A percentile compares a stretch with the other conserved stretches of the same genome.
Evolutionary conservation across 2,329 filamentous ascomycete genomes (phyloP).

Genomic region (Fusarium lateritium): DNA sequence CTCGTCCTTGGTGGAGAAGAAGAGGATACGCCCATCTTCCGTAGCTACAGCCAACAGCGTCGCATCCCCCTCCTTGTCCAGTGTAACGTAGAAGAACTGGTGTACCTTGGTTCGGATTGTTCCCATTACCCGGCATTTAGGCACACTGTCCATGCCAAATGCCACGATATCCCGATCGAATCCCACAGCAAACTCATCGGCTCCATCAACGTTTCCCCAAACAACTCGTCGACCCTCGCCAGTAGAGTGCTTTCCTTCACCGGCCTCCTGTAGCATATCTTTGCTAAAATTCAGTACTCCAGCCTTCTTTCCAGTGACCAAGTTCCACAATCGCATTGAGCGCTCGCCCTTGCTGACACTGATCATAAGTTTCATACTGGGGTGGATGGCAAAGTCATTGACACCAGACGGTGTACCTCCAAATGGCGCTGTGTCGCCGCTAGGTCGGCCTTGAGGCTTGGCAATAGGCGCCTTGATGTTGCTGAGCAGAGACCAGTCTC

Average conservation of each 20-base stretch:
- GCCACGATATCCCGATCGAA: constrained; percentile 90
- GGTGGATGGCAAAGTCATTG: constrained; percentile 95
- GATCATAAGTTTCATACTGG: constrained; percentile 96
- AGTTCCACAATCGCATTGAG: constrained; percentile 94
- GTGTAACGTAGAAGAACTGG: constrained; percentile 79
- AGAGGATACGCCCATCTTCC: constrained; percentile 88
- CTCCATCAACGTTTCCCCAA: constrained; percentile 80
- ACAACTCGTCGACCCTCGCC: constrained; percentile 87
- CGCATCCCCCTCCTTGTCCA: constrained; percentile 59
- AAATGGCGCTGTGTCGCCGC: constrained; percentile 88
- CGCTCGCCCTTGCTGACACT: constrained; percentile 91
- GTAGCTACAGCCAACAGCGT: constrained; percentile 82
- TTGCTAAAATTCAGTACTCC: constrained; percentile 89
- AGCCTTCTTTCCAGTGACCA: constrained; percentile 96
- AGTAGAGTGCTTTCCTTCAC: constrained; percentile 81
- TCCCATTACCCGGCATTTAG: constrained; percentile 80
- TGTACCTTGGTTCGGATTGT: constrained; percentile 84
- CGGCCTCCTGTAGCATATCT: constrained; percentile 79
- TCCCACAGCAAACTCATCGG: constrained; percentile 87
- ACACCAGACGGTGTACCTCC: constrained; percentile 88
- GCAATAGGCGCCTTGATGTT: constrained; percentile 91
- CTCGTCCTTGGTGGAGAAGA: constrained; percentile 78
- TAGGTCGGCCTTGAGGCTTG: constrained; percentile 83
- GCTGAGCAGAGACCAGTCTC: constrained; percentile 91
- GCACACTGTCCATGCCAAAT: constrained; percentile 89